Evolutionary conservation across 805 yeast species (phyloP), one percentile per base, ranked within the genome.

Genomic region (Candida stauntonica): DNA sequence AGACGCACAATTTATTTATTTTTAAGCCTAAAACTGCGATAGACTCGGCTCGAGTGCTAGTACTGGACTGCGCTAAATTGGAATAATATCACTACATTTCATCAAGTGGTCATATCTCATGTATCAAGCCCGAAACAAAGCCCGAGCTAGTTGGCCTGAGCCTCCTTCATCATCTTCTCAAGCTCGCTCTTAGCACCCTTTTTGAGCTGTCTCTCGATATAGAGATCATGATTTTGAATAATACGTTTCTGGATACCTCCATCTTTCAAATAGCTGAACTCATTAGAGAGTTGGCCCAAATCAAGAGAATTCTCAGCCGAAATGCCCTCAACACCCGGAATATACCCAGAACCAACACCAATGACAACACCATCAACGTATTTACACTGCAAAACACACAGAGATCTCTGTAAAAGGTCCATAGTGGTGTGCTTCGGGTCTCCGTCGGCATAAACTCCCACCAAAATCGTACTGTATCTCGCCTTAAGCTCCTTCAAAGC

Each of bases 341-440:
- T n/a, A n/a, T n/a, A n/a, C n/a, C n/a, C n/a, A n/a, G n/a, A n/a
- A n/a, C n/a, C n/a, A n/a, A 47, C 52, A 7, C 58, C 63, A 24
- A 91, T 58, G 1, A 93, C 66, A 3, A 87, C 68, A 1, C 84
- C 87, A 55, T 87, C 95, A 21, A 88, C 87, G 50, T 83, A 84
- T 38, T 73, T 72, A 62, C 96, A 87, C 61, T 91, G 96, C 51
- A 93, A 64, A 6, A 88, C 89, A 60, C 96, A 87, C 44, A 93
- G 65, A 0, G 89, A 73, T 44, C 98, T 73, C 61, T 93, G 98
- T 44, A 82, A 75, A 15, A 85, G 51, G 52, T 85, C 87, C 97
- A 93, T 93, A 28, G 88, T 78, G 19, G 95, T 94, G 53, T 77
- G 77, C 49, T 77, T 78, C 35, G 70, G 61, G 2, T 20, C 26